Evolutionary conservation across 345 rosid species (phyloP), one percentile per base, ranked within the genome.

Genomic region (Rubroshorea leprosula): DNA sequence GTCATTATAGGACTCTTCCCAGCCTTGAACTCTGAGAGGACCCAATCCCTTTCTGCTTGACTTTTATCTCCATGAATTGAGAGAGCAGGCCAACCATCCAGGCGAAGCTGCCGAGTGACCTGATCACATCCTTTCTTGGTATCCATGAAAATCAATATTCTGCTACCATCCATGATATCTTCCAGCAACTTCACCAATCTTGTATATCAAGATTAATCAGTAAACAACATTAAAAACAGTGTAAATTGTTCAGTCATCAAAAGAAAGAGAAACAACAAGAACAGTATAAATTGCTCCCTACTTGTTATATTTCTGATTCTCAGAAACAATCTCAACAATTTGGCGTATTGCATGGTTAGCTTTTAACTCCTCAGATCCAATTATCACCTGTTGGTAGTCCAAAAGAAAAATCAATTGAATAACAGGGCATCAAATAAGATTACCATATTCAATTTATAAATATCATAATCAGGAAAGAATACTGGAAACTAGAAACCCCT

Each of bases 31-130:
- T 90, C 99, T 0, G 99, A 83, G 46, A 94, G 97, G 52, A 94
- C 99, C 99, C 99, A 94, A 64, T 90, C 99, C 67, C 99, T 82
- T 74, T 94, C 99, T 10, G 99, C 96, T 81, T 94, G 99, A 64
- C 97, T 94, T 84, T 94, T 94, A 79, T 94, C 97, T 22, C 99
- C 97, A 63, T 94, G 99, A 75, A 94, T 94, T 31, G 97, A 87
- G 31, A 90, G 83, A 61, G 99, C 97, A 31, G 99, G 97, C 99
- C 99, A 94, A 21, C 99, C 99, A 77, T 94, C 99, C 95, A 85
- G 82, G 50, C 99, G 99, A 63, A 94, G 97, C 71, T 90, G 97
- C 56, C 99, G 83, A 55, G 99, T 94, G 58, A 94, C 74, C 68
- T 90, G 97, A 72, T 94, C 99, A 77, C 97, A 94, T 4, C 96